Base-by-base conservation (phyloP, 2,329 filamentous ascomycete genomes). In the Aspergillus sp. region DNA sequence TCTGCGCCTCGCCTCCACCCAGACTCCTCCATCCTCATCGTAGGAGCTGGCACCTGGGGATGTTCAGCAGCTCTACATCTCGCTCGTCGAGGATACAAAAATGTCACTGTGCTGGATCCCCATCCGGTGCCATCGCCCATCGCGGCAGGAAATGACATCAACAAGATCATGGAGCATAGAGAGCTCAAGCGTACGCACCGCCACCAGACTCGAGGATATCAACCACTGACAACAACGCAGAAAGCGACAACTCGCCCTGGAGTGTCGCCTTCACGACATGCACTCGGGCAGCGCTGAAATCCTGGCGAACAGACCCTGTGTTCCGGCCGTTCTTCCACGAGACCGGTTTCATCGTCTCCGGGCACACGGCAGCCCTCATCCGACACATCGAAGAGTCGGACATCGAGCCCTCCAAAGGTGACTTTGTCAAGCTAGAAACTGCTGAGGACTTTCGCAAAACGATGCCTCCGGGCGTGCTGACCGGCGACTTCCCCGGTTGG, bases 41-140 rank as follows among this genome's bases (percentile, higher is more conserved):
- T 78, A 14, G 79, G 79, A 30, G 77, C 75, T 7, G 76, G 76
- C 35, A 76, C 75, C 4, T 73, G 76, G 53, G 76, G 76, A 10
- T 70, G 75, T 2, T 78, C 76, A 7, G 79, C 76, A 0, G 76
- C 76, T 2, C 63, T 78, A 13, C 76, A 79, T 59, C 72, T 79
- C 1, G 45, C 73, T 33, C 67, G 75, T 7, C 59, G 63, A 3
- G 76, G 76, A 5, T 78, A 78, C 57, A 72, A 71, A 0, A 75
- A 79, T 48, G 71, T 79, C 47, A 78, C 74, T 1, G 74, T 79
- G 8, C 70, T 78, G 3, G 76, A 79, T 53, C 68, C 70, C 3
- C 77, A 75, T 57, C 67, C 72, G 2, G 72, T 77, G 14, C 76
- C 76, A 0, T 78, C 76, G 0, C 64, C 73, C 1, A 74, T 77